These are phyloP conservation scores for Wickerhamomyces strasburgensis DNA, from an alignment of 805 yeast species.

Conservation along the genomic window DNA sequence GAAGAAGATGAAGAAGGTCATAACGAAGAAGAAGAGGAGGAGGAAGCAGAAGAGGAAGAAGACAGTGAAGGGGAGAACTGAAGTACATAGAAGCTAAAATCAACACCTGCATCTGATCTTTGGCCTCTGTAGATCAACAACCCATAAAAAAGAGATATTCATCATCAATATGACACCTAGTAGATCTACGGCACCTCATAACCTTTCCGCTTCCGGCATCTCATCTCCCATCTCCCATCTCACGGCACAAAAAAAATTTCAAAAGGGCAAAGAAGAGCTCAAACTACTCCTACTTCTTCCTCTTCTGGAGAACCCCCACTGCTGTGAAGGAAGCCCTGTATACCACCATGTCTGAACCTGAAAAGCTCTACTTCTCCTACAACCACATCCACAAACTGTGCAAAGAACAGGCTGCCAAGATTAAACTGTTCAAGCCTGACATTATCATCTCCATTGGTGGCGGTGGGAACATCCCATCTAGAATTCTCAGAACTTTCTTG, in stretches of 20 bases:
- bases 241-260: too few species aligned
- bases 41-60: too few species aligned
- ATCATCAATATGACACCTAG: too few species aligned
- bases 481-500: constrained; percentile 61
- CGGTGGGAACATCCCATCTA: constrained; percentile 62
- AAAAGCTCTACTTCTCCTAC: constrained; percentile 64
- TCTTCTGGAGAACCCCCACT: background rate
- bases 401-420: constrained; percentile 54
- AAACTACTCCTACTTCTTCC: background rate
- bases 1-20: constrained; percentile 2
- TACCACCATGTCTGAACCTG: constrained; percentile 14
- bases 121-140: too few species aligned
- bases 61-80: too few species aligned
- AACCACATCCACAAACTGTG: constrained; percentile 81
- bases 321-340: background rate
- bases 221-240: too few species aligned
- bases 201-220: too few species aligned
- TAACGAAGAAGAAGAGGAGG: constrained; percentile 2
- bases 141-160: too few species aligned
- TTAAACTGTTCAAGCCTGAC: constrained; percentile 43
- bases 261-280: background rate
- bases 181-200: too few species aligned
- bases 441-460: constrained; percentile 67
- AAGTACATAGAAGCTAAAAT: too few species aligned
- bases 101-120: too few species aligned